A percentile compares a stretch with the other conserved stretches of the same genome.
Evolutionary conservation across 495 filamentous ascomycete genomes (phyloP).

Genomic region (Glarea lozoyensis): DNA sequence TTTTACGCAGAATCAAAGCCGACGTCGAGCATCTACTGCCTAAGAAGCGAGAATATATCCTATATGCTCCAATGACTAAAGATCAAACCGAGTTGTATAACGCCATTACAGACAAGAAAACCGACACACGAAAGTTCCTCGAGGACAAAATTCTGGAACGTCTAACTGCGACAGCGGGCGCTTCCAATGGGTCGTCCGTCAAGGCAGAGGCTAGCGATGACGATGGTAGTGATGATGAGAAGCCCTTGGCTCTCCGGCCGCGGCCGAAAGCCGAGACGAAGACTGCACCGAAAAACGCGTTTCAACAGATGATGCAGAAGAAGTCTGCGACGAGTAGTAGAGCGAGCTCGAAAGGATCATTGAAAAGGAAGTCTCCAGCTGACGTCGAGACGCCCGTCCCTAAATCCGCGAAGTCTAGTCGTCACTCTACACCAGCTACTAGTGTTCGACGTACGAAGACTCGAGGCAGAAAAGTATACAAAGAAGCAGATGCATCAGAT

Average conservation of each 20-base stretch:
- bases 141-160: conserved; percentile 78
- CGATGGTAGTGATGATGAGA: conserved; percentile 15
- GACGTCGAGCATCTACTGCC: conserved; percentile 88
- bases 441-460: conserved; percentile 31
- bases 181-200: conserved; percentile 26
- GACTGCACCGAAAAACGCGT: conserved; percentile 16
- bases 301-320: conserved; percentile 18
- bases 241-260: conserved; percentile 11
- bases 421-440: conserved; percentile 58
- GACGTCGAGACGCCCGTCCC: conserved; percentile 21
- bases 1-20: conserved; percentile 80
- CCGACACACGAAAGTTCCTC: conserved; percentile 63
- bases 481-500: conserved; percentile 38
- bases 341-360: conserved; percentile 14
- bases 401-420: conserved; percentile 68
- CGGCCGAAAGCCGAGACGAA: background rate
- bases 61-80: conserved; percentile 81
- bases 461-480: conserved; percentile 36
- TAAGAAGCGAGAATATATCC: conserved; percentile 90
- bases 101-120: conserved; percentile 66
- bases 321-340: conserved; percentile 10
- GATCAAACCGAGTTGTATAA: conserved; percentile 88
- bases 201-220: conserved; percentile 18
- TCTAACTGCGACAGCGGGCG: conserved; percentile 37
- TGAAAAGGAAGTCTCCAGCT: conserved; percentile 38